Base-by-base conservation (phyloP, 2,329 filamentous ascomycete species). In the Exophiala xenobiotica region DNA sequence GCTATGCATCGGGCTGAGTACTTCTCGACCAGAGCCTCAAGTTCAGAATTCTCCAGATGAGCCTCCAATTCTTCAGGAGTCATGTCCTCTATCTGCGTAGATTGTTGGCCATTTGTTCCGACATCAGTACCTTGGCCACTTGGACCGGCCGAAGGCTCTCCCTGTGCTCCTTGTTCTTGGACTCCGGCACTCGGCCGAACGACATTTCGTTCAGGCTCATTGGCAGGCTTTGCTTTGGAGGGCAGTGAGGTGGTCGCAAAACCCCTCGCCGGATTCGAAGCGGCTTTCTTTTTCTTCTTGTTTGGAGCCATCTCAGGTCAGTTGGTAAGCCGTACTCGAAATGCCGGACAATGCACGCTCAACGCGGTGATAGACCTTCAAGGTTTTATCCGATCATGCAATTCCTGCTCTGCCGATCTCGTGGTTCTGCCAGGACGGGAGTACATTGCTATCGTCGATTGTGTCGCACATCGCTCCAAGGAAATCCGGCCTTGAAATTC, bases 231-330 rank as follows among this genome's bases (percentile, higher is more conserved):
- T 39, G 80, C 76, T 67, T 91, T 95, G 19, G 90, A 95, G 37
- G 90, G 89, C 53, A 95, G 80, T 1, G 92, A 97, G 9, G 89
- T 95, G 4, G 93, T 99, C 59, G 92, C 90, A 73, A 96, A 95
- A 14, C 91, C 93, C 69, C 93, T 81, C 31, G 90, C 90, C 53
- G 91, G 89, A 70, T 96, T 97, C 24, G 86, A 82, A 20, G 82
- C 81, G 49, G 87, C 79, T 80, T 96, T 97, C 78, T 90, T 95
- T 75, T 96, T 96, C 74, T 95, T 71, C 89, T 59, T 87, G 56
- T 76, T 75, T 11, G 72, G 67, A 31, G 87, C 86, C 88, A 92
- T 92, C 12, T 19, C 31, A n/a, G n/a, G n/a, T n/a, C n/a, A n/a
- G n/a, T n/a, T n/a, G n/a, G n/a, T n/a, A n/a, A n/a, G n/a, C n/a